phyloP scores from a whole-genome alignment of 2,329 filamentous ascomycete genomes.

The Cytospora leucostoma region DNA sequence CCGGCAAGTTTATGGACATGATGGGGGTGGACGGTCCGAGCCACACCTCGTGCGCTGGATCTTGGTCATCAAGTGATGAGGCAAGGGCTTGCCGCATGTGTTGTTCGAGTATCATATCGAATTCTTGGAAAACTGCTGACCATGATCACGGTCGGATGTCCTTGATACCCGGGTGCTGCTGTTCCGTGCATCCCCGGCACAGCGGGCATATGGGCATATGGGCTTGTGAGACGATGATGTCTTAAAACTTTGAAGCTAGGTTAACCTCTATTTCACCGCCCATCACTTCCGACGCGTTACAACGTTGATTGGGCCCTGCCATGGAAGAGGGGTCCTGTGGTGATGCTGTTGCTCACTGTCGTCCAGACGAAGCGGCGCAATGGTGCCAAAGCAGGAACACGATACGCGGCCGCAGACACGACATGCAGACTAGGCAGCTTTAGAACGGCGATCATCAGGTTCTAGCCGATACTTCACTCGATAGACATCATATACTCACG shows the following conservation, averaged over 20 bases:
- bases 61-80: not conserved
- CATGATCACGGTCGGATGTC: slow-evolving; percentile 1
- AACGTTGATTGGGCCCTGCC: not conserved
- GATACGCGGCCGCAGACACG: slow-evolving; percentile 4
- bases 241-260: slow-evolving; percentile 8
- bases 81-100: not conserved
- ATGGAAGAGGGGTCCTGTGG: not conserved
- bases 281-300: slow-evolving; percentile 5
- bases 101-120: not conserved
- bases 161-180: not conserved
- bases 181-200: not conserved
- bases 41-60: not conserved
- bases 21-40: not conserved
- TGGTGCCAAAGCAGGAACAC: slow-evolving; percentile 17
- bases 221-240: slow-evolving; percentile 13
- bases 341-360: not conserved
- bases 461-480: slow-evolving; percentile 2
- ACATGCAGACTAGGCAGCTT: slow-evolving; percentile 9
- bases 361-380: not conserved
- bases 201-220: not conserved
- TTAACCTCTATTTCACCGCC: not conserved
- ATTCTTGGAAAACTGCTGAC: not conserved
- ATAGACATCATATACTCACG: slow-evolving; percentile 6
- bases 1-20: not conserved
- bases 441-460: slow-evolving; percentile 9